Evolutionary conservation across 2,329 filamentous ascomycete genomes (phyloP), one percentile per base, ranked within the genome.

Genomic region (Microdochium trichocladiopsis): DNA sequence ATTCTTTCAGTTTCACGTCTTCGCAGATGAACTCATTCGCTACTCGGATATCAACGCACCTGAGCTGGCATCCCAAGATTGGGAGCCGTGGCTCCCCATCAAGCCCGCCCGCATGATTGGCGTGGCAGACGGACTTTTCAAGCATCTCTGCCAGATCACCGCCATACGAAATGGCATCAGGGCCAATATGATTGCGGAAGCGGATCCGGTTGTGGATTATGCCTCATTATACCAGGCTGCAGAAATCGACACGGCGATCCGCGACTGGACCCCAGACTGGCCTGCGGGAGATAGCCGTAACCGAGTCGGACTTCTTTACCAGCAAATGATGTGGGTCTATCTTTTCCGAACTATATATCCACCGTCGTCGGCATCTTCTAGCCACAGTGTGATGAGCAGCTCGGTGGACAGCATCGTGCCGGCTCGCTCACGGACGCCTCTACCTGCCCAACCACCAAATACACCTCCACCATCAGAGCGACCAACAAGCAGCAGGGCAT

Each of bases 1-100:
- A 65, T 93, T 95, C 69, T 93, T 95, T 67, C 87, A 91, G 64
- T 95, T 94, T 61, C 89, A 94, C 66, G 81, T 85, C 41, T 80
- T 76, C 54, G 80, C 80, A n/a, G 82, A 86, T 59, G 80, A 85
- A 55, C 68, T 86, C 2, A 72, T 86, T 50, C 76, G 72, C 62
- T 73, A 75, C 52, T 73, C 73, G 16, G 70, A 68, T 55, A 66
- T 63, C 21, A 61, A 60, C 45, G 67, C 62, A 23, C 62, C 62
- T 14, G 69, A 68, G 8, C 61, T 76, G 9, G 69, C 69, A n/a
- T 67, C 68, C 1, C 71, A 75, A 50, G 68, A 73, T 43, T 77
- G 75, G 72, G 64, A 68, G 31, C 68, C 73, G 2, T 56, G 68
- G 37, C 58, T 68, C 1, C 63, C 69, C 2, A 73, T 78, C 25